phyloP scores from a whole-genome alignment of 2,329 filamentous ascomycete genomes.

The Aspergillus awamori region DNA sequence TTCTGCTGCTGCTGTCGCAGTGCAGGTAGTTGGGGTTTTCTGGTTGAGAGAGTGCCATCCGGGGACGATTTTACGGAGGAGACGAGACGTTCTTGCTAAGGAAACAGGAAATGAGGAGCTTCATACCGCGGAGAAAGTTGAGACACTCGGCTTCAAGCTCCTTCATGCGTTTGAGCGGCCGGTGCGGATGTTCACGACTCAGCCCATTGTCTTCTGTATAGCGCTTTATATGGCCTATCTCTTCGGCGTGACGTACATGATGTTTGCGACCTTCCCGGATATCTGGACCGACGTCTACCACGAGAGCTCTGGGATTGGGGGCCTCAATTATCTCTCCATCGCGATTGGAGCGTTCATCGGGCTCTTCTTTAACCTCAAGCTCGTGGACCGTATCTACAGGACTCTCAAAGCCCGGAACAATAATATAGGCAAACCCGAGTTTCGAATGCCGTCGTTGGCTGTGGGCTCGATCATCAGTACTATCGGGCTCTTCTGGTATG shows the following conservation, averaged over 20 bases:
- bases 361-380: conserved; percentile 49
- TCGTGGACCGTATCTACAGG: conserved; percentile 55
- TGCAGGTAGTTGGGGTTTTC: conserved; percentile 64
- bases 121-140: conserved; percentile 35
- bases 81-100: conserved; percentile 52
- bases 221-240: conserved; percentile 59
- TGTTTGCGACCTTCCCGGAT: conserved; percentile 51
- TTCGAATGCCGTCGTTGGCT: conserved; percentile 62
- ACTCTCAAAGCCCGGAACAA: conserved; percentile 47
- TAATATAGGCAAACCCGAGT: conserved; percentile 56
- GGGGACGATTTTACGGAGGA: conserved; percentile 61
- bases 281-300: conserved; percentile 61
- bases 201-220: conserved; percentile 62
- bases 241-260: conserved; percentile 51
- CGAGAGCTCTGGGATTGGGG: conserved; percentile 58
- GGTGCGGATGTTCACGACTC: conserved; percentile 57
- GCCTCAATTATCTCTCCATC: conserved; percentile 65
- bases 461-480: conserved; percentile 56
- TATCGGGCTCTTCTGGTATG: conserved; percentile 59
- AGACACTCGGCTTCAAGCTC: background rate
- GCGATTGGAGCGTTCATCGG: conserved; percentile 63
- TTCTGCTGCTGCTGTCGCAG: conserved; percentile 61
- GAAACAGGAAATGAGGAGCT: conserved; percentile 39
- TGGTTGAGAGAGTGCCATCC: conserved; percentile 67
- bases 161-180: conserved; percentile 55